Base-by-base conservation (phyloP, 2,329 filamentous ascomycete genomes). In the Zymoseptoria brevis region DNA sequence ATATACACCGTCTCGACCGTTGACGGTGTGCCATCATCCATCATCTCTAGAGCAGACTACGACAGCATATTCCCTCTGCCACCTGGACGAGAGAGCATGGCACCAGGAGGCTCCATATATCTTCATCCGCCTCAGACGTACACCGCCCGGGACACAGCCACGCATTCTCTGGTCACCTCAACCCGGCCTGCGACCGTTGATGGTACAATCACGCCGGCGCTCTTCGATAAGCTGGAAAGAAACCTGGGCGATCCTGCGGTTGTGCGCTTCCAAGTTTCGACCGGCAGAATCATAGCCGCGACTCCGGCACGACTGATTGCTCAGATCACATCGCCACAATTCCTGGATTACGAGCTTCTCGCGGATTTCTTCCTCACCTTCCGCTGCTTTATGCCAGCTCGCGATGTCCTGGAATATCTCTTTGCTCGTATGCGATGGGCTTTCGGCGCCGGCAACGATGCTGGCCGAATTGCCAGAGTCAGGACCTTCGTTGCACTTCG, bases 281-380 rank as follows among this genome's bases (percentile, higher is more conserved):
- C 84, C 9, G 85, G 86, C 54, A 83, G 90, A 50, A 92, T 99
- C 19, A 87, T 87, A 29, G 94, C 94, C 35, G 94, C 94, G 13
- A 96, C 91, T 0, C 91, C 93, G 1, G 87, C 92, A 2, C 87
- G 94, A 11, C 84, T 99, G 45, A 89, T 99, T 54, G 92, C 93
- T 11, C 92, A 99, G 75, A 96, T 99, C 63, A 97, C 94, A 0
- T 97, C 94, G 0, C 90, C 94, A 16, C 91, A 86, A 54, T 96
- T 97, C 71, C 84, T 99, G 69, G 93, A 99, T 73, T 99, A 99
- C 72, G 93, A 97, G 69, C 81, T 99, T 4, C 84, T 99, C 4
- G 97, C 94, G 1, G 94, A 99, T 73, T 99, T 99, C 75, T 99
- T 99, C 70, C 83, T 99, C 21, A 97, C 94, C 0, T 99, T 90